Base-by-base conservation (phyloP, 441 rosid species). In the Monsonia emarginata region DNA sequence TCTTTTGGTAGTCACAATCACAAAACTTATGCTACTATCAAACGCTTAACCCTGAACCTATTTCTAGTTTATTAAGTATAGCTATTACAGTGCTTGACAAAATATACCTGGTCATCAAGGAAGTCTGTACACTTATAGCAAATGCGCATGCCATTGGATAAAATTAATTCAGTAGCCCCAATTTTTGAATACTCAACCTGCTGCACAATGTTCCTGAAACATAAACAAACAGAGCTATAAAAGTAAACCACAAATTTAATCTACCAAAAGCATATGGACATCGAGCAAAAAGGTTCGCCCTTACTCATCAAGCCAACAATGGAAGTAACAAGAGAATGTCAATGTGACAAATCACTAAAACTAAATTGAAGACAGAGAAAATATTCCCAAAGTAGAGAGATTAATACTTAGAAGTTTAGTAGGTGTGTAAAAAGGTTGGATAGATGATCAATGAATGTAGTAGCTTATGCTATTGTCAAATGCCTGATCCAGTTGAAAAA, bases 61-160 rank as follows among this genome's bases (percentile, higher is more conserved):
- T n/a, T n/a, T n/a, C n/a, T 3, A 8, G 30, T 24, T 54, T 54
- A 14, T 54, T 11, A 22, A 22, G 24, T 60, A 18, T 27, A 60
- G 46, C 52, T 60, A 67, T 30, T 11, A 14, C 22, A 66, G 52
- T 5, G 40, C 42, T 69, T n/a, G n/a, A n/a, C n/a, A 76, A 69
- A 48, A 72, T 72, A 62, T 80, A 92, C 98, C 98, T 92, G 98
- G 74, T 90, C 98, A 73, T 92, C 89, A 78, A 88, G 88, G 80
- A 86, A 87, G 79, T 92, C 89, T 5, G 98, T 92, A 44, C 86
- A 80, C 77, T 92, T 90, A 65, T 85, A 92, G 82, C 91, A 92
- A 68, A 89, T 84, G 65, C 86, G 81, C 92, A 90, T 87, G 69
- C 97, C 98, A 81, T 92, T 92, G 72, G 98, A 90, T 80, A 90